Evolutionary conservation across 2,329 filamentous ascomycete genomes (phyloP).

Genomic region (Penicillium sp.): DNA sequence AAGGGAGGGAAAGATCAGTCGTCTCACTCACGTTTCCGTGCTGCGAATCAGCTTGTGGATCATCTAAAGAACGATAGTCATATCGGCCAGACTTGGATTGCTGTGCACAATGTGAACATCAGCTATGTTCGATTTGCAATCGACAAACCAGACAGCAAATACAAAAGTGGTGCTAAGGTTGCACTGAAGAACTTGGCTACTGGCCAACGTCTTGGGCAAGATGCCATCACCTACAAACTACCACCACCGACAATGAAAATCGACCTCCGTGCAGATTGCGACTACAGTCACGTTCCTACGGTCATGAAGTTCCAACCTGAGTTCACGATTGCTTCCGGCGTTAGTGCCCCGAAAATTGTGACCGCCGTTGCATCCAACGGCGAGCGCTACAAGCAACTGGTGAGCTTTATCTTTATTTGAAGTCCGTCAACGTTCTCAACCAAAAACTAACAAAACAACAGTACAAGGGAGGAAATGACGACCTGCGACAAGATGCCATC

Average conservation of each 20-base stretch:
- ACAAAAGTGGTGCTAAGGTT: conserved; percentile 67
- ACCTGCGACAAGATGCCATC: conserved; percentile 92
- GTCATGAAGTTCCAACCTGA: conserved; percentile 69
- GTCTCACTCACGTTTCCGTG: conserved; percentile 69
- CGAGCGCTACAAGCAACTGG: conserved; percentile 78
- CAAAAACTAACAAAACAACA: conserved; percentile 31
- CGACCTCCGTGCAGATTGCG: conserved; percentile 66
- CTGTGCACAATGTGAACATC: conserved; percentile 72
- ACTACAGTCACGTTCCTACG: conserved; percentile 76
- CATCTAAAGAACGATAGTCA: conserved; percentile 56
- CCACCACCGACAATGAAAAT: conserved; percentile 90
- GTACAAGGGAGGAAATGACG: conserved; percentile 93
- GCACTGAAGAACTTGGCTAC: conserved; percentile 62
- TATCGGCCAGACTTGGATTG: conserved; percentile 62
- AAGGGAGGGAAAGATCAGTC: conserved; percentile 69
- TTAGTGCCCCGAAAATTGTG: conserved; percentile 92
- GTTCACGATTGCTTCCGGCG: conserved; percentile 83
- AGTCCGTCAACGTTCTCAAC: not conserved
- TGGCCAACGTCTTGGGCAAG: conserved; percentile 63
- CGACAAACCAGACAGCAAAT: conserved; percentile 55
- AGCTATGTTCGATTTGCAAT: conserved; percentile 54
- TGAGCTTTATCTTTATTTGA: conserved; percentile 36
- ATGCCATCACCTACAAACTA: conserved; percentile 65
- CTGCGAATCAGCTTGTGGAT: conserved; percentile 68
- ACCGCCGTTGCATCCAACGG: conserved; percentile 79